phyloP scores from a whole-genome alignment of 2,329 filamentous ascomycete species.

The Rhynchosporium secalis region DNA sequence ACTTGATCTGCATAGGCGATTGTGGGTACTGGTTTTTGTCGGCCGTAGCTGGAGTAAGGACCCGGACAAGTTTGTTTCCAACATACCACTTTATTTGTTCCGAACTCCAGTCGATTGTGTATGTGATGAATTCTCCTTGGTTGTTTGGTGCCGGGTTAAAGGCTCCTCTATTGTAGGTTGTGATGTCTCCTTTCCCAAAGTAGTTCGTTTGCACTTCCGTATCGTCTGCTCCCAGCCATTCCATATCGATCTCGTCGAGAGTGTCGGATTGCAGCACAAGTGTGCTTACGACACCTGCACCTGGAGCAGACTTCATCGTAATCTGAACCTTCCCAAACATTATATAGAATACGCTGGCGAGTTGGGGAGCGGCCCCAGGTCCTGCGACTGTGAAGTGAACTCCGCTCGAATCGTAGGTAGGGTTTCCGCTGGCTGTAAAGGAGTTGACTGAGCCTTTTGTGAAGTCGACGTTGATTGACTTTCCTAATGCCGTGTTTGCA shows the following conservation, averaged over 20 bases:
- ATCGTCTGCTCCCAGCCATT: conserved; percentile 82
- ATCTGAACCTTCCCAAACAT: conserved; percentile 96
- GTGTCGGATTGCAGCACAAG: conserved; percentile 87
- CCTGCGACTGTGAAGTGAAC: conserved; percentile 77
- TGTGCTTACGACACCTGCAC: conserved; percentile 89
- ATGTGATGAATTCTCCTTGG: conserved; percentile 78
- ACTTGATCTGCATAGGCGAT: conserved; percentile 91
- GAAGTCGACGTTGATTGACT: conserved; percentile 83
- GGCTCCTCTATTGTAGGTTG: conserved; percentile 81
- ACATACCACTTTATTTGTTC: conserved; percentile 86
- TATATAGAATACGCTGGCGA: conserved; percentile 93
- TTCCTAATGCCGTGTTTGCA: conserved; percentile 76
- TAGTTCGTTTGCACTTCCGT: conserved; percentile 92
- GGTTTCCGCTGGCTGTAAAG: conserved; percentile 69
- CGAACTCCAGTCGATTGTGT: conserved; percentile 88
- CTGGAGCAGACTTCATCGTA: conserved; percentile 81
- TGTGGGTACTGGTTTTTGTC: conserved; percentile 81
- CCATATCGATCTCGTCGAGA: conserved; percentile 95
- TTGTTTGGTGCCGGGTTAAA: conserved; percentile 70
- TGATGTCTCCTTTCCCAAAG: conserved; percentile 89
- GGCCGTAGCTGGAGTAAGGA: conserved; percentile 69
- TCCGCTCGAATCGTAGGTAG: conserved; percentile 75
- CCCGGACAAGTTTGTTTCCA: conserved; percentile 73
- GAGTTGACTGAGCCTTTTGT: conserved; percentile 73
- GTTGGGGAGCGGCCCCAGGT: conserved; percentile 80